A percentile compares a stretch with the other conserved stretches of the same genome.
These are phyloP conservation scores for Sporothrix pseudoabietina DNA, from an alignment of 2,329 filamentous ascomycete genomes.

Conservation along the genomic window DNA sequence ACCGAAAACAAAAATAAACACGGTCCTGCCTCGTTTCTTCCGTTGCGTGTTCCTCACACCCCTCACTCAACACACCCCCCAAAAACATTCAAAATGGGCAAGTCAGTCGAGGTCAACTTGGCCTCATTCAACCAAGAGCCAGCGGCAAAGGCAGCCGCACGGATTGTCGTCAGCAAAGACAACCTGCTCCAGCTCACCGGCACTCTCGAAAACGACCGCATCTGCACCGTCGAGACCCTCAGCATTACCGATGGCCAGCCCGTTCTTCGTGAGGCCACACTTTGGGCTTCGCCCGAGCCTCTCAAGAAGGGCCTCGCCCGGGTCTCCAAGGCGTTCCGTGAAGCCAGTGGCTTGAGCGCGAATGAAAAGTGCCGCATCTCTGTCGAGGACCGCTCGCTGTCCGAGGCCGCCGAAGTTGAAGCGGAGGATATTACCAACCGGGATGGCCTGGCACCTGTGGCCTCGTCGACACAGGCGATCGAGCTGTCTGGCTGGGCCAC, in stretches of 20 bases:
- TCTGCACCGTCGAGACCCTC: conserved; percentile 33
- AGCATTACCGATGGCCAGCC: neutral
- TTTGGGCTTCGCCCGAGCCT: conserved; percentile 30
- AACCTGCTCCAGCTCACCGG: conserved; percentile 34
- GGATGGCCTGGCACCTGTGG: conserved; percentile 35
- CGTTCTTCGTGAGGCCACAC: conserved; percentile 31
- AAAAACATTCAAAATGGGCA: conserved; percentile 23
- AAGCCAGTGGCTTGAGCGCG: conserved; percentile 70
- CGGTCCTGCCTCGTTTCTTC: neutral
- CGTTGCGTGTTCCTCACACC: neutral
- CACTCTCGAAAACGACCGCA: conserved; percentile 32
- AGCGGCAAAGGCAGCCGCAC: conserved; percentile 28
- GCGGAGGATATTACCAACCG: conserved; percentile 60
- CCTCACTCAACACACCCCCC: neutral
- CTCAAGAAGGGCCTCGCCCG: conserved; percentile 45
- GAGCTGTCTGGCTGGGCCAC: conserved; percentile 45
- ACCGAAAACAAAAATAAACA: neutral
- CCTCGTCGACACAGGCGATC: conserved; percentile 36
- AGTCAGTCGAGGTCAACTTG: conserved; percentile 26
- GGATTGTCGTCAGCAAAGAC: conserved; percentile 35
- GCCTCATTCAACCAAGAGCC: conserved; percentile 29
- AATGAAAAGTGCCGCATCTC: conserved; percentile 65
- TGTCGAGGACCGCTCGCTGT: conserved; percentile 46
- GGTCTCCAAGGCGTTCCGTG: conserved; percentile 73
- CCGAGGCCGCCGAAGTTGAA: conserved; percentile 59